Conservation (phyloP, 208 protist genomes). For the Leishmania turanica region DNA sequence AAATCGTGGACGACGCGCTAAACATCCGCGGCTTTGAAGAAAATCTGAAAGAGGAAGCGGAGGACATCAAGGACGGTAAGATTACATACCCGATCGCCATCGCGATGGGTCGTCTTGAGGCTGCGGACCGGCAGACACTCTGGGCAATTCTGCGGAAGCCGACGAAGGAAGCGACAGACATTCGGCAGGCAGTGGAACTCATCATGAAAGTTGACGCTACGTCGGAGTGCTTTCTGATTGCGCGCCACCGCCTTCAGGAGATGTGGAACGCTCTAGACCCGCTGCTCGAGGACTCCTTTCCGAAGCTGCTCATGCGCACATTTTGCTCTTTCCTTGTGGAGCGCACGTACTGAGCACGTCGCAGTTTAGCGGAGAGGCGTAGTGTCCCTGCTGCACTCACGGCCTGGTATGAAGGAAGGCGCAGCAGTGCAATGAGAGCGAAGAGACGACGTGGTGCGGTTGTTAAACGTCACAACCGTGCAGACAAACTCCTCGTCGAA, state of each 20-base stretch:
- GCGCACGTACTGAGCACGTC: constrained; percentile 21
- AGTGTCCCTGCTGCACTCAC: not conserved
- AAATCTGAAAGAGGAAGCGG: constrained; percentile 39
- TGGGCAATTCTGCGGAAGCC: constrained; percentile 40
- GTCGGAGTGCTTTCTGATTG: constrained; percentile 40
- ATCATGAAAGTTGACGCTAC: constrained; percentile 34
- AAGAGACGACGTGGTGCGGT: not conserved
- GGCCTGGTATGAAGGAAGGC: not conserved
- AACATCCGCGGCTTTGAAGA: constrained; percentile 48
- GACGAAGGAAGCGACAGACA: constrained; percentile 18
- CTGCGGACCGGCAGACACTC: constrained; percentile 33
- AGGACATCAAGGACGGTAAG: constrained; percentile 60
- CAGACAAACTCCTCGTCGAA: not conserved
- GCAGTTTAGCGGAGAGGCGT: not conserved
- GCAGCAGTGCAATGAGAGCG: too few species aligned
- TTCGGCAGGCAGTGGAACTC: constrained; percentile 32
- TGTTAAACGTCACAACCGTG: not conserved
- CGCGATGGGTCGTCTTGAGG: constrained; percentile 39
- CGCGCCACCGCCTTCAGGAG: constrained; percentile 31
- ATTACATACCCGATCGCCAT: constrained; percentile 68
- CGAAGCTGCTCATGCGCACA: constrained; percentile 56
- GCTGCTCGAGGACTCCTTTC: constrained; percentile 42
- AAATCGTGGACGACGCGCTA: constrained; percentile 71
- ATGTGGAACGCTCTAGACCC: constrained; percentile 48
- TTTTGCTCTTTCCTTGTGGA: constrained; percentile 50